Evolutionary conservation across 371 early-diverging fungal genomes (phyloP).

Genomic region (Lichtheimia hyalospora): DNA sequence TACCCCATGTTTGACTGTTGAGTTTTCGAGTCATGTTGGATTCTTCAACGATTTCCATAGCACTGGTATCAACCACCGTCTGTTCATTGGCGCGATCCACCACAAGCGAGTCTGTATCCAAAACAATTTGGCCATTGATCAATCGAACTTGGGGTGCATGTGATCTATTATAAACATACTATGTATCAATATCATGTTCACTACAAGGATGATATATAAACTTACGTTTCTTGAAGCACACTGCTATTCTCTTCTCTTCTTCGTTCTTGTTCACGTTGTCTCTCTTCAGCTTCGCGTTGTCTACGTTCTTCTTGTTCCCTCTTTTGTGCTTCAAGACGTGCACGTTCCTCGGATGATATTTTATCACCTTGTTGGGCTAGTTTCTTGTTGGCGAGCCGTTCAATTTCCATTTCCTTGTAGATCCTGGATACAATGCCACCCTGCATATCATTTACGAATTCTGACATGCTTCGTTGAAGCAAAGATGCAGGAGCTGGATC

Average conservation of each 20-base stretch:
- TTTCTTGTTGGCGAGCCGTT: constrained; percentile 25
- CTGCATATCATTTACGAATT: constrained; percentile 49
- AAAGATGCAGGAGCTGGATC: constrained; percentile 36
- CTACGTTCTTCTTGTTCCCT: constrained; percentile 23
- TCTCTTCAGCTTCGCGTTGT: constrained; percentile 3
- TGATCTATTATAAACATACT: constrained; percentile 18
- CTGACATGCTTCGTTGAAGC: constrained; percentile 45
- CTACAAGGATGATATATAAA: not conserved
- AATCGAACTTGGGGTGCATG: constrained; percentile 61
- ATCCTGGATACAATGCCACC: constrained; percentile 47
- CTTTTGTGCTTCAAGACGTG: constrained; percentile 16
- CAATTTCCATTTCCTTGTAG: constrained; percentile 46
- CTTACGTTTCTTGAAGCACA: constrained; percentile 33
- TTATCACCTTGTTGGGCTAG: constrained; percentile 17
- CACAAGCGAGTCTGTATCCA: constrained; percentile 63
- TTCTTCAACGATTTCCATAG: constrained; percentile 73
- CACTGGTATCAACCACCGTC: constrained; percentile 26
- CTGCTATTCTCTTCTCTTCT: constrained; percentile 19
- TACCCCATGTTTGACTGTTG: constrained; percentile 59
- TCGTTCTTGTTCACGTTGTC: constrained; percentile 16
- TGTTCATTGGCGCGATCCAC: constrained; percentile 38
- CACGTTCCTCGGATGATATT: not conserved
- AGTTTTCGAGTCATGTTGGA: constrained; percentile 50
- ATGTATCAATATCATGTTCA: no score
- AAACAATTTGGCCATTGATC: constrained; percentile 63